These are phyloP conservation scores for Termitomyces sp. DNA, from an alignment of 768 basidiomycete genomes.

Conservation along the genomic window DNA sequence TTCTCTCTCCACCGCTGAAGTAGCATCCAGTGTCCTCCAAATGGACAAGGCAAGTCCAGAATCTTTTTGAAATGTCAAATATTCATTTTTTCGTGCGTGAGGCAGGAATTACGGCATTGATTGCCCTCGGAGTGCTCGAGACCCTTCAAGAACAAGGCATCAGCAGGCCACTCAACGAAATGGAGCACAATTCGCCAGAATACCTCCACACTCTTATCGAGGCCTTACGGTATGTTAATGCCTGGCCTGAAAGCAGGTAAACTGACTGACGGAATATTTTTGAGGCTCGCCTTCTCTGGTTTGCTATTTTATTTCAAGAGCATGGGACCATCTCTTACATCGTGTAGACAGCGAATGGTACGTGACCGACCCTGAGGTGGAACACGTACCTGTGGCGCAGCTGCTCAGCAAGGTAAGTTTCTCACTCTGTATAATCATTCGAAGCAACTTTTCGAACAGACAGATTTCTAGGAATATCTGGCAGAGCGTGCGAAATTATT, in stretches of 20 bases:
- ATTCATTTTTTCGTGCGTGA: slow-evolving; percentile 4
- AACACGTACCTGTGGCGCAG: slow-evolving; percentile 74
- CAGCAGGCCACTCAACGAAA: slow-evolving; percentile 64
- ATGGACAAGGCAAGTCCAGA: slow-evolving; percentile 75
- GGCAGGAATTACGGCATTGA: slow-evolving; percentile 81
- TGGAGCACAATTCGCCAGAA: slow-evolving; percentile 88
- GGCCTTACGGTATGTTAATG: slow-evolving; percentile 60
- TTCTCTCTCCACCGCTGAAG: background rate
- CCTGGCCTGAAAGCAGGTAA: background rate
- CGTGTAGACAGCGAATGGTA: slow-evolving; percentile 78
- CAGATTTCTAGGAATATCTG: slow-evolving; percentile 73
- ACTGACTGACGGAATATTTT: slow-evolving; percentile 7
- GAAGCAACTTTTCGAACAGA: background rate
- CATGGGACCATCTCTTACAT: background rate
- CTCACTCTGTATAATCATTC: background rate
- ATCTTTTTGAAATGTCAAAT: background rate
- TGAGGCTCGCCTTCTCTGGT: slow-evolving; percentile 75
- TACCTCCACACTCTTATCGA: slow-evolving; percentile 90
- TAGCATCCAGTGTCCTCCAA: slow-evolving; percentile 76
- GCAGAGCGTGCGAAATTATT: slow-evolving; percentile 77
- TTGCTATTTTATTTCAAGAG: slow-evolving; percentile 15
- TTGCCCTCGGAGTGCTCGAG: slow-evolving; percentile 93
- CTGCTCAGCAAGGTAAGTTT: slow-evolving; percentile 75
- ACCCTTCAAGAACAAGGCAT: slow-evolving; percentile 74
- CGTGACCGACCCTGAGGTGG: slow-evolving; percentile 86